Percentiles rank a stretch among this genome's conserved stretches.
These are phyloP conservation scores for Pythium apleroticum DNA, from an alignment of 352 stramenopile genomes.

Conservation along the genomic window DNA sequence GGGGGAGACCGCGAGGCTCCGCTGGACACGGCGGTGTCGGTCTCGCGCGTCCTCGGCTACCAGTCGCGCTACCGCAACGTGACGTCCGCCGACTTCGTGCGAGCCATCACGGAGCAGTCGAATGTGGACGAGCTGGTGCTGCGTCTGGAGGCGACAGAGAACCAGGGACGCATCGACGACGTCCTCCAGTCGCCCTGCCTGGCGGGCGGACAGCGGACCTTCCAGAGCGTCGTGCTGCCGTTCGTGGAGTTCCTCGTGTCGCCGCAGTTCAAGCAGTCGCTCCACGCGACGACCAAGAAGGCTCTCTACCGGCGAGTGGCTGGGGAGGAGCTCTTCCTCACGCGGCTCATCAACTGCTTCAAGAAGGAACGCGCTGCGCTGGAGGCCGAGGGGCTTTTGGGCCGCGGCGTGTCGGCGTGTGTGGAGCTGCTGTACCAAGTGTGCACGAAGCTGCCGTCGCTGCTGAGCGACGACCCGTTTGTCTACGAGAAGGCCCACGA, in stretches of 20 bases:
- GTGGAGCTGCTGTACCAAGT: neutral
- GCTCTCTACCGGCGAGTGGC: neutral
- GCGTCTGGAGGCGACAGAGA: neutral
- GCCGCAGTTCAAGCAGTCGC: neutral
- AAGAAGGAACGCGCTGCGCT: neutral
- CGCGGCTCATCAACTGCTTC: conserved; percentile 2
- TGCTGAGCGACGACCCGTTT: neutral
- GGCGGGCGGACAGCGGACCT: neutral
- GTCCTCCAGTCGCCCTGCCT: neutral
- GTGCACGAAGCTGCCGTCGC: neutral
- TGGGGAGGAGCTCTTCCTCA: neutral
- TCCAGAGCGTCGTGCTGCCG: neutral
- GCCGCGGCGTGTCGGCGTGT: neutral
- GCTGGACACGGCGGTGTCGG: neutral
- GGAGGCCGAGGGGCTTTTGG: neutral
- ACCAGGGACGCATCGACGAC: neutral
- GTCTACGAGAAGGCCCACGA: neutral
- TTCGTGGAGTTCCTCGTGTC: conserved; percentile 1
- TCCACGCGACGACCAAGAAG: neutral
- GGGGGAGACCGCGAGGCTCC: neutral
- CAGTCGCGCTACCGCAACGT: neutral
- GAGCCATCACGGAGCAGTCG: neutral
- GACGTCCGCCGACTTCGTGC: neutral
- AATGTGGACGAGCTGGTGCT: neutral
- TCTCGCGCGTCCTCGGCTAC: neutral